These are phyloP conservation scores for Beauveria sp. DNA, from an alignment of 2,329 filamentous ascomycete genomes.

Conservation along the genomic window DNA sequence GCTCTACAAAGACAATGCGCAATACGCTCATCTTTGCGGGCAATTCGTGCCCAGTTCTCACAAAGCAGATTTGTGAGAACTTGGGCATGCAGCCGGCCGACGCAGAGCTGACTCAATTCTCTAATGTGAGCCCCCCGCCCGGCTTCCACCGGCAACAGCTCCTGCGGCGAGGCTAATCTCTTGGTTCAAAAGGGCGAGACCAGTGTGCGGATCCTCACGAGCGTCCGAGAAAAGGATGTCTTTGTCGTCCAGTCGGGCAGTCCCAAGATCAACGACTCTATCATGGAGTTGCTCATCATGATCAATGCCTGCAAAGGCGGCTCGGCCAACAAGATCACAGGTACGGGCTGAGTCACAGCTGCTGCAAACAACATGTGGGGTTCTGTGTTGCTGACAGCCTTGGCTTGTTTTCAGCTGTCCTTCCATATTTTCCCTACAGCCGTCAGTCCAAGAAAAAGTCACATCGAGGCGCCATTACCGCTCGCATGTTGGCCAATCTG, in stretches of 20 bases:
- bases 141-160: conserved; percentile 3
- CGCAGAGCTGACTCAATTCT: conserved; percentile 61
- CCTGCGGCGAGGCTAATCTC: conserved; percentile 13
- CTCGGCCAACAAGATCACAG: conserved; percentile 92
- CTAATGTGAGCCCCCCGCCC: conserved; percentile 48
- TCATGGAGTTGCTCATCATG: conserved; percentile 99
- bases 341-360: conserved; percentile 34
- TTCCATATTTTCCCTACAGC: conserved; percentile 98
- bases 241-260: conserved; percentile 98
- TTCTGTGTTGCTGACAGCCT: not conserved
- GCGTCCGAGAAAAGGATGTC: conserved; percentile 94
- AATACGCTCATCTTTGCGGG: conserved; percentile 62
- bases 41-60: conserved; percentile 58
- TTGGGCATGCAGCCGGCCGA: conserved; percentile 57
- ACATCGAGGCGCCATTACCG: conserved; percentile 90
- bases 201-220: conserved; percentile 60
- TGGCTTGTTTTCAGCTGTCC: conserved; percentile 51
- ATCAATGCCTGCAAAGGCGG: conserved; percentile 97
- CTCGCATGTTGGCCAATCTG: conserved; percentile 93
- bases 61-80: conserved; percentile 59
- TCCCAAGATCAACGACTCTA: conserved; percentile 91
- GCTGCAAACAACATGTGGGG: not conserved
- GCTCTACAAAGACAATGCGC: conserved; percentile 44
- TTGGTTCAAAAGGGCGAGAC: conserved; percentile 52
- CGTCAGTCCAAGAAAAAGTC: conserved; percentile 99